phyloP scores from a whole-genome alignment of 108 stramenopile genomes.

The Cyclotella kingstonii region DNA sequence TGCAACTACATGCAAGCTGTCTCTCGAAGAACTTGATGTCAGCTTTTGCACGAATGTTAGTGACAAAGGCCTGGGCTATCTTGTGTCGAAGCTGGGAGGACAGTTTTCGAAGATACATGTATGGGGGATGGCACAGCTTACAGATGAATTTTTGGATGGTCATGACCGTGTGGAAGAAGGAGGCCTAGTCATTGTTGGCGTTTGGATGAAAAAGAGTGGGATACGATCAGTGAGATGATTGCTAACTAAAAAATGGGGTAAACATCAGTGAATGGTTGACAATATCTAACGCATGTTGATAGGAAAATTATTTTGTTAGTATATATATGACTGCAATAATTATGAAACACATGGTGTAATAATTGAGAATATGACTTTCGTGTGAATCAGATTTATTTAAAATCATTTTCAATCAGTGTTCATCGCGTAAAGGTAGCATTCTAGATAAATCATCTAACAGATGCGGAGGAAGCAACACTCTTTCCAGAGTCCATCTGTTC shows the following conservation, averaged over 20 bases:
- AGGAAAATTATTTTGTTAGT: too few species aligned
- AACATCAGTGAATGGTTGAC: too few species aligned
- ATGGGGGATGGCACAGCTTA: constrained; percentile 82
- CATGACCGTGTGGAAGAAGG: constrained; percentile 67
- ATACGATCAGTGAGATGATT: constrained; percentile 27
- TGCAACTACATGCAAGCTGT: constrained; percentile 51
- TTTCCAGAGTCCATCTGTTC: constrained; percentile 7
- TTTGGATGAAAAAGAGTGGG: constrained; percentile 86
- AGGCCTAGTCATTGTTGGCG: constrained; percentile 66
- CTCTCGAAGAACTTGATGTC: constrained; percentile 64
- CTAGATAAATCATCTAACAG: too few species aligned
- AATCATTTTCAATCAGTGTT: too few species aligned
- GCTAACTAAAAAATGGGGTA: too few species aligned
- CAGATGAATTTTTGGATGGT: constrained; percentile 79
- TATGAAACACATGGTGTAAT: too few species aligned
- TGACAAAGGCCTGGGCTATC: constrained; percentile 77
- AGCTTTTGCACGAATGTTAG: constrained; percentile 67
- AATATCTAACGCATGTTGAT: too few species aligned
- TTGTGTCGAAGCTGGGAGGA: constrained; percentile 54
- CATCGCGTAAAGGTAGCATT: too few species aligned
- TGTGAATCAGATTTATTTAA: too few species aligned
- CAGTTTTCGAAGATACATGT: constrained; percentile 66
- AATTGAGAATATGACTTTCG: too few species aligned
- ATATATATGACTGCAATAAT: too few species aligned
- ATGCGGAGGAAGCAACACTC: constrained; percentile 1